Evolutionary conservation across 352 stramenopile species (phyloP), one percentile per base, ranked within the genome.

Genomic region (Phytophthora melonis): DNA sequence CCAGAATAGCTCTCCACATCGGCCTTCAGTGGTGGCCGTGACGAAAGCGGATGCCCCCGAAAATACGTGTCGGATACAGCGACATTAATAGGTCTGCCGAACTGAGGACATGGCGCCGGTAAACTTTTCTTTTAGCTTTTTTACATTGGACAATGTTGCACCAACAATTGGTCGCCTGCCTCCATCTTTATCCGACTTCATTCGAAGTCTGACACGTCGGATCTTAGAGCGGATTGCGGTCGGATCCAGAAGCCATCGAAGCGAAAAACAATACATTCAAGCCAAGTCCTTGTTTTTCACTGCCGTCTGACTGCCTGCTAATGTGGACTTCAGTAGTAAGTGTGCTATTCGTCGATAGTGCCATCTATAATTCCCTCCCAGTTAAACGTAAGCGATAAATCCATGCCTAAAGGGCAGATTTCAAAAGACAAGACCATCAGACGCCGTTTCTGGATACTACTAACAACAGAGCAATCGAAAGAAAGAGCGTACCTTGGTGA

Each of bases 331-430:
- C 25, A 27, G 25, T 27, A 27, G 25, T 27, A 27, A 27, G 25
- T 27, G 25, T 30, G 32, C 16, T 47, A 47, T 47, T 47, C 39
- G 14, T 47, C 16, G 39, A 47, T 47, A 16, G 57, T 47, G 34
- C 23, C 57, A n/a, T 63, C 61, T 34, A 77, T 32, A 27, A 77
- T 43, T 8, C 68, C 63, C 19, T 56, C 58, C 63, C 70, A 73
- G 34, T 77, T 32, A 25, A 77, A 77, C n/a, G 57, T 19, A 23
- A 77, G 70, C 8, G 63, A 63, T 13, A 73, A 11, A 34, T 73
- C 70, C 52, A 77, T 67, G 13, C 70, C 70, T 73, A 1, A 9
- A 62, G 8, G 21, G 8, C 19, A 56, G n/a, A 16, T 47, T 30
- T 13, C 19, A 61, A 50, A 16, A 23, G 11, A n/a, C 25, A 30